phyloP scores from a whole-genome alignment of 768 basidiomycete genomes.

The Strobilomyces dryophilus region DNA sequence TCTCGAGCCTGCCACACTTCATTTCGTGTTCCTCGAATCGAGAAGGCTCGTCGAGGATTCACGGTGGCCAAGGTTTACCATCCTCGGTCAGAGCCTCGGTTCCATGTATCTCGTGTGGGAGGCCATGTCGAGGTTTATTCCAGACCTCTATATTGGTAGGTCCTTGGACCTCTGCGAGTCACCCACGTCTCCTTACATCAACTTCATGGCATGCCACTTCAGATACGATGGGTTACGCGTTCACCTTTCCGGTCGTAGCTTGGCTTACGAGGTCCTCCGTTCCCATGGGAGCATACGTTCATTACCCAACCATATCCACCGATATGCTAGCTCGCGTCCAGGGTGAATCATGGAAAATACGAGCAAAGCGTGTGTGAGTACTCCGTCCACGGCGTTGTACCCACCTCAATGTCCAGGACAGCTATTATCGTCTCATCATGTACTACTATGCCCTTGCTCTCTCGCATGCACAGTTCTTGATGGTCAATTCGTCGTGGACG shows the following conservation, averaged over 20 bases:
- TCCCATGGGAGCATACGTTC: constrained; percentile 86
- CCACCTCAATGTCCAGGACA: constrained; percentile 26
- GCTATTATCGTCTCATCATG: constrained; percentile 90
- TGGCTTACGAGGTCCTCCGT: constrained; percentile 50
- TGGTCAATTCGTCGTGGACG: constrained; percentile 98
- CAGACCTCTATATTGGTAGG: constrained; percentile 89
- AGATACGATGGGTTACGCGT: constrained; percentile 99
- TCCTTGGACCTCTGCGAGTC: neutral
- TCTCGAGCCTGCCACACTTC: constrained; percentile 58
- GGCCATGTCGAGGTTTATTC: constrained; percentile 72
- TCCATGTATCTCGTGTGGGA: constrained; percentile 83
- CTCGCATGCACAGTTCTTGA: constrained; percentile 66
- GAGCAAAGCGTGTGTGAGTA: constrained; percentile 27
- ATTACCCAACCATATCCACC: constrained; percentile 95
- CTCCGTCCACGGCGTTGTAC: neutral
- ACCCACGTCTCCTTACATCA: constrained; percentile 5
- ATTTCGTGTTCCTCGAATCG: constrained; percentile 77
- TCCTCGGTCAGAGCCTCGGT: constrained; percentile 87
- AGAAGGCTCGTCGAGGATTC: constrained; percentile 74
- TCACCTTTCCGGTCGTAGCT: constrained; percentile 78
- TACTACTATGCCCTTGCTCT: constrained; percentile 76
- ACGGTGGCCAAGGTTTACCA: constrained; percentile 86
- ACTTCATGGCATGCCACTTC: neutral
- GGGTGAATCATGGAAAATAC: constrained; percentile 25
- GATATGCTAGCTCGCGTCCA: constrained; percentile 85